A percentile compares a stretch with the other conserved stretches of the same genome.
These are phyloP conservation scores for Monosporascus cannonballus DNA, from an alignment of 2,329 filamentous ascomycete species.

Conservation along the genomic window DNA sequence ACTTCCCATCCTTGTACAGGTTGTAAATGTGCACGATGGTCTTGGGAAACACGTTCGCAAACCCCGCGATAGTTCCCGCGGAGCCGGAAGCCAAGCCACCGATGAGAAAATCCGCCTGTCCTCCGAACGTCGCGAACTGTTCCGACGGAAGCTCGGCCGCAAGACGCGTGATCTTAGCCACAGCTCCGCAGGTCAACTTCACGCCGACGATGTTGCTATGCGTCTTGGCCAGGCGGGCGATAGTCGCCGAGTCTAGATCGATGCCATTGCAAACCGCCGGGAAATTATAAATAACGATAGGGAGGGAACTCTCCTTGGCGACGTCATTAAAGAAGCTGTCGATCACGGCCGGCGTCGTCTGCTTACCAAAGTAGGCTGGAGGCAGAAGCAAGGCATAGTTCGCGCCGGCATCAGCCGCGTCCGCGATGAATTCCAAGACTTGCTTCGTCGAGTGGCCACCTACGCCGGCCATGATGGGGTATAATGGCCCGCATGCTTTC, in stretches of 20 bases:
- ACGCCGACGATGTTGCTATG: slow-evolving; percentile 55
- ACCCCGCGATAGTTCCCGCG: slow-evolving; percentile 55
- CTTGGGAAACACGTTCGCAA: slow-evolving; percentile 56
- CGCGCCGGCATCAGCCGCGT: slow-evolving; percentile 56
- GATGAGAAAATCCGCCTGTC: slow-evolving; percentile 67
- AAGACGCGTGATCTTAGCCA: slow-evolving; percentile 54
- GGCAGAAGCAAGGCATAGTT: slow-evolving; percentile 58
- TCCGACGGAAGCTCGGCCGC: slow-evolving; percentile 44
- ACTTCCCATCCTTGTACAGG: slow-evolving; percentile 51
- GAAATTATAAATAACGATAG: slow-evolving; percentile 63
- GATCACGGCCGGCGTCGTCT: slow-evolving; percentile 50
- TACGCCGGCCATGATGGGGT: slow-evolving; percentile 57
- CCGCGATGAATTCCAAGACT: slow-evolving; percentile 51
- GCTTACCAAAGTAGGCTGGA: slow-evolving; percentile 59
- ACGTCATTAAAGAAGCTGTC: slow-evolving; percentile 55
- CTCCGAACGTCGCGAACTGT: slow-evolving; percentile 62
- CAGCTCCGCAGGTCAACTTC: slow-evolving; percentile 60
- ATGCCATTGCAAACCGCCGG: slow-evolving; percentile 62
- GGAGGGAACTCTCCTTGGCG: slow-evolving; percentile 43
- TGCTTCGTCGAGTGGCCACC: slow-evolving; percentile 60
- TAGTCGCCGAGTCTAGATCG: slow-evolving; percentile 59
- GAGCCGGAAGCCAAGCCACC: slow-evolving; percentile 53
- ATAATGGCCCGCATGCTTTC: slow-evolving; percentile 41
- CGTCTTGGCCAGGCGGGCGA: slow-evolving; percentile 43
- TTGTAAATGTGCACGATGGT: slow-evolving; percentile 53